Conservation (phyloP, 495 filamentous ascomycete genomes). For the Penicillium paradoxum region DNA sequence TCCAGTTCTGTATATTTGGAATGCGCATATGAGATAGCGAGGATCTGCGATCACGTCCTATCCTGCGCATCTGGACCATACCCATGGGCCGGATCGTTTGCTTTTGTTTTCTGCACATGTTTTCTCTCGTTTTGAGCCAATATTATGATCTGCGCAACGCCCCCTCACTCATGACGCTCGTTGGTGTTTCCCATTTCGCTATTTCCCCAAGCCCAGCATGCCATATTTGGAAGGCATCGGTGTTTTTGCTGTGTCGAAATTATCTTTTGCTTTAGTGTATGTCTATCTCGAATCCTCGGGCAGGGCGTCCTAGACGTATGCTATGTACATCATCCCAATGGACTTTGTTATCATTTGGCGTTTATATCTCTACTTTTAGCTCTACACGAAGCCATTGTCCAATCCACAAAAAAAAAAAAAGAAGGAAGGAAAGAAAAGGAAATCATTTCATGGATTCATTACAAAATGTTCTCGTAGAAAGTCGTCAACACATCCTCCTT, state of each 20-base stretch:
- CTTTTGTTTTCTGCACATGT: background rate
- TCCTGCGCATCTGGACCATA: slow-evolving; percentile 4
- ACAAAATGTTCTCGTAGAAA: slow-evolving; percentile 44
- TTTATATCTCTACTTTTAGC: background rate
- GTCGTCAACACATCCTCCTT: slow-evolving; percentile 45
- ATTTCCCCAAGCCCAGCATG: slow-evolving; percentile 1
- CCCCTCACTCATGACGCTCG: background rate
- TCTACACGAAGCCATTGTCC: background rate
- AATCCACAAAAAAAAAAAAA: background rate
- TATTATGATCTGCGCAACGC: slow-evolving; percentile 7
- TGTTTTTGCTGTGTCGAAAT: slow-evolving; percentile 10
- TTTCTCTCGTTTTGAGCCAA: slow-evolving; percentile 1
- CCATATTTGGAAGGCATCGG: slow-evolving; percentile 12
- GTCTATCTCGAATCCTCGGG: background rate
- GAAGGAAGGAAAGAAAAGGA: background rate
- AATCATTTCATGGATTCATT: background rate
- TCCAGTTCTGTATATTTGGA: slow-evolving; percentile 26
- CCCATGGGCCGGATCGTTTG: slow-evolving; percentile 17
- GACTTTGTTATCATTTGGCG: slow-evolving; percentile 4
- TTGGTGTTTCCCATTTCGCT: background rate
- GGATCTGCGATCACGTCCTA: slow-evolving; percentile 22
- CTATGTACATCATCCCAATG: slow-evolving; percentile 30
- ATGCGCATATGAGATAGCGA: slow-evolving; percentile 4
- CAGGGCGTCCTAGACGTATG: slow-evolving; percentile 17
- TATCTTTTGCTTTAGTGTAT: slow-evolving; percentile 3